Base-by-base conservation (phyloP, 2,329 filamentous ascomycete genomes). In the Ophiosphaerella korrae region DNA sequence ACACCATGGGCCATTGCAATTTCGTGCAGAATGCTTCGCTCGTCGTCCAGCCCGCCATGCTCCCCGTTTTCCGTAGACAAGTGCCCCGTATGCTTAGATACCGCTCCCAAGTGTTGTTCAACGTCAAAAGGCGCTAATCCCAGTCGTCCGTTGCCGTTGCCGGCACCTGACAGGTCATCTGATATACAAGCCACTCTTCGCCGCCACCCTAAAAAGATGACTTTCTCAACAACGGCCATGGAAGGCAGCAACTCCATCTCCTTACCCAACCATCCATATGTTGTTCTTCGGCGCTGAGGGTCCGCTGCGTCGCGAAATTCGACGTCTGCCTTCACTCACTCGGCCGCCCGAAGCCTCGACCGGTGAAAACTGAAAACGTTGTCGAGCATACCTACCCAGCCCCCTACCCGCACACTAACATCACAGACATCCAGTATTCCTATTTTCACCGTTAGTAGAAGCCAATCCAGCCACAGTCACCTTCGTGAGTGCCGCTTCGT, bases 321-420 rank as follows among this genome's bases (percentile, higher is more conserved):
- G 53, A 51, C 55, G 54, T 49, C 48, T 58, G 42, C 60, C 64
- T 60, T 62, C 50, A 58, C 58, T 60, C 56, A 51, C 55, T 36
- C 51, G 55, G 34, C 59, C 57, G 23, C 58, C 62, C 36, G 59
- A 63, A 51, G 62, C 51, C 49, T 54, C 44, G 34, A 38, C 50
- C 45, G 41, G 36, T 44, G 53, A 36, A 31, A 37, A 16, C 42
- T 44, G 51, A 36, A 31, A 37, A n/a, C 42, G 33, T 37, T 44
- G 16, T 48, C 32, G 11, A 21, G 16, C 43, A 16, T 29, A 29
- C 41, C 34, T 14, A 11, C 13, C 9, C 16, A 24, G 18, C 41
- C 14, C 23, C 31, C 12, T 24, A 13, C 41, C n/a, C 41, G 41
- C 29, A 31, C 32, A 32, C 29, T 21, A 42, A 42, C 24, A 42